phyloP scores from a whole-genome alignment of 805 yeast species.

The Wickerhamiella allomyrinae region DNA sequence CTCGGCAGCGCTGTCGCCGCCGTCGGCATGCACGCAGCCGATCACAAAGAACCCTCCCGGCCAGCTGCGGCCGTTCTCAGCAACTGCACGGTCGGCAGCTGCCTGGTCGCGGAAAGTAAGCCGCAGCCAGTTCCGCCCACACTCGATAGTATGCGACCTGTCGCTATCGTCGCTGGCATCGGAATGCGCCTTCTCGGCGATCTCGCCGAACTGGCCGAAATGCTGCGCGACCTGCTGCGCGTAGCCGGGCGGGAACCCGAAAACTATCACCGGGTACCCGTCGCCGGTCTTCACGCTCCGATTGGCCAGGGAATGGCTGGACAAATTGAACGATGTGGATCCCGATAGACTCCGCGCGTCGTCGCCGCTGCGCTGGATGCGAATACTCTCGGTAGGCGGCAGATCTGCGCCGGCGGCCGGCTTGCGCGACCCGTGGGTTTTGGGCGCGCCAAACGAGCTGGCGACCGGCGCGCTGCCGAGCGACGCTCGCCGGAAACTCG shows the following conservation, averaged over 20 bases:
- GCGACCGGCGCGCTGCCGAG: neutral
- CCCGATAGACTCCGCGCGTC: neutral
- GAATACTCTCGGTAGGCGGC: slow-evolving; percentile 2
- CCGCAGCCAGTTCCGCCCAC: slow-evolving; percentile 87
- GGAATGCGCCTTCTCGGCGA: slow-evolving; percentile 35
- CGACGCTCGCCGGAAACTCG: neutral
- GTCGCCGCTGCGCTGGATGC: neutral
- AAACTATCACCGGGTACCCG: slow-evolving; percentile 50
- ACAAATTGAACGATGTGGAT: neutral
- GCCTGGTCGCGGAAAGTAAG: slow-evolving; percentile 64
- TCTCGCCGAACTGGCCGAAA: slow-evolving; percentile 65
- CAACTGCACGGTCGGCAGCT: slow-evolving; percentile 68
- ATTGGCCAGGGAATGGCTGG: slow-evolving; percentile 6
- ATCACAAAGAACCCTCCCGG: slow-evolving; percentile 41
- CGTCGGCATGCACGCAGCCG: slow-evolving; percentile 45
- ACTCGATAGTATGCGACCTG: slow-evolving; percentile 44
- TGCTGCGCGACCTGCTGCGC: slow-evolving; percentile 53
- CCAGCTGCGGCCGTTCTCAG: slow-evolving; percentile 63
- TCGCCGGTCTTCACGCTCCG: slow-evolving; percentile 28
- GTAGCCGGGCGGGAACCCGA: slow-evolving; percentile 74
- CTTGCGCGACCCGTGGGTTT: neutral
- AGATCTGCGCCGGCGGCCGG: slow-evolving; percentile 2
- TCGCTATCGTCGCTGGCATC: slow-evolving; percentile 38
- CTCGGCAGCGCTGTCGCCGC: slow-evolving; percentile 5
- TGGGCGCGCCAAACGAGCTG: slow-evolving; percentile 3